phyloP scores from a whole-genome alignment of 2,329 filamentous ascomycete species.

The Phialophora tarda region DNA sequence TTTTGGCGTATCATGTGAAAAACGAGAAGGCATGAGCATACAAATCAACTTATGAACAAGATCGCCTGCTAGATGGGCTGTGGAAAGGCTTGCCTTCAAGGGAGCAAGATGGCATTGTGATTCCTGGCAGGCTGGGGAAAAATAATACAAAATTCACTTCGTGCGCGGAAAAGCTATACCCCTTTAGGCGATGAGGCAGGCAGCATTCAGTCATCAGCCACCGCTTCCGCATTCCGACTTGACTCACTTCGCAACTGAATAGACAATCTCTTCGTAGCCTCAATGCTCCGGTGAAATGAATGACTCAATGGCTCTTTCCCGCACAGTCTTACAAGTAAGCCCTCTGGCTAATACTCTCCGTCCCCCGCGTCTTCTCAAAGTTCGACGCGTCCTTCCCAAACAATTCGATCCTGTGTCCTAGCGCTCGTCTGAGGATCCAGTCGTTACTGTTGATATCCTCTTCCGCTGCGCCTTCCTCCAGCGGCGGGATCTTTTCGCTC shows the following conservation, averaged over 20 bases:
- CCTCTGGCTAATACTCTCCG: slow-evolving; percentile 37
- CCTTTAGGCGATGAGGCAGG: slow-evolving; percentile 10
- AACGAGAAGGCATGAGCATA: not conserved
- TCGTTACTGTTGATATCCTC: slow-evolving; percentile 49
- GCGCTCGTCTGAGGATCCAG: slow-evolving; percentile 49
- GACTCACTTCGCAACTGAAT: slow-evolving; percentile 4
- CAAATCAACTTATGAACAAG: not conserved
- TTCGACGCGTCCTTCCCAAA: slow-evolving; percentile 33
- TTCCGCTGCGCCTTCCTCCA: slow-evolving; percentile 44
- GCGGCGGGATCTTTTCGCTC: slow-evolving; percentile 44
- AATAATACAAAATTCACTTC: slow-evolving; percentile 29
- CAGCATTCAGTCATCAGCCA: slow-evolving; percentile 3
- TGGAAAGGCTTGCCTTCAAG: not conserved
- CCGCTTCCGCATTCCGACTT: not conserved
- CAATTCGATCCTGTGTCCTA: slow-evolving; percentile 44
- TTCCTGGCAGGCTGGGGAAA: slow-evolving; percentile 10
- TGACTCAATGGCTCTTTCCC: not conserved
- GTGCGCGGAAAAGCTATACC: slow-evolving; percentile 32
- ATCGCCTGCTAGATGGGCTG: slow-evolving; percentile 1
- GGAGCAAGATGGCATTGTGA: not conserved
- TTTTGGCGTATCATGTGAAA: slow-evolving; percentile 21
- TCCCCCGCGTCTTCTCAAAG: slow-evolving; percentile 36
- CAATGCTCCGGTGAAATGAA: not conserved
- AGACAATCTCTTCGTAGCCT: not conserved
- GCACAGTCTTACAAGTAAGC: slow-evolving; percentile 28